These are phyloP conservation scores for Boeremia lycopersici DNA, from an alignment of 2,329 filamentous ascomycete species.

Conservation along the genomic window DNA sequence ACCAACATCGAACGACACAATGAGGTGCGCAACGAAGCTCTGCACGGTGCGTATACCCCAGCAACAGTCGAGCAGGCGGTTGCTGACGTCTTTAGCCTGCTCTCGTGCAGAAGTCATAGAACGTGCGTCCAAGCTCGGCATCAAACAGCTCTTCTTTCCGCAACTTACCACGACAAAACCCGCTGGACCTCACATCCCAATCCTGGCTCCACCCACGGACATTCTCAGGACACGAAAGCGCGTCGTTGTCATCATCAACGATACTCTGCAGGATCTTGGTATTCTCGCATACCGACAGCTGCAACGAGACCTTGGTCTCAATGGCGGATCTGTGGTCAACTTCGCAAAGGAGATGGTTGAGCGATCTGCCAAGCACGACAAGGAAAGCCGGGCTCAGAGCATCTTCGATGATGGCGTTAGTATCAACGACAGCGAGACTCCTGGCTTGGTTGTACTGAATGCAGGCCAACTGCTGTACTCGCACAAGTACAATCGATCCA, in stretches of 20 bases:
- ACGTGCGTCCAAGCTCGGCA: conserved; percentile 66
- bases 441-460: conserved; percentile 73
- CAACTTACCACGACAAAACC: conserved; percentile 52
- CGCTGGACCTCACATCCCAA: conserved; percentile 65
- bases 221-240: conserved; percentile 64
- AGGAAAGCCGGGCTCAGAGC: neutral
- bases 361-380: conserved; percentile 18
- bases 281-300: conserved; percentile 73
- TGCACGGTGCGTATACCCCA: conserved; percentile 65
- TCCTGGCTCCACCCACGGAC: conserved; percentile 63
- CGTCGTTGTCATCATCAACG: conserved; percentile 76
- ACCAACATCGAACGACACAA: conserved; percentile 79
- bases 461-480: conserved; percentile 79
- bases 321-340: conserved; percentile 71
- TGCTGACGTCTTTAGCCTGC: conserved; percentile 58
- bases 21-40: conserved; percentile 68
- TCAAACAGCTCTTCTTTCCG: conserved; percentile 68
- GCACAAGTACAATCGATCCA: conserved; percentile 63
- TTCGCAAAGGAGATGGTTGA: conserved; percentile 60
- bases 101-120: conserved; percentile 64
- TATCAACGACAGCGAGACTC: conserved; percentile 24
- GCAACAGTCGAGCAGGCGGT: neutral
- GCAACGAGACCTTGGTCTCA: conserved; percentile 68
- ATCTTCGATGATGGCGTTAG: conserved; percentile 29
- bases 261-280: conserved; percentile 78